A percentile compares a stretch with the other conserved stretches of the same genome.
Evolutionary conservation across 768 basidiomycete species (phyloP).

Genomic region (Russula ochroleuca): DNA sequence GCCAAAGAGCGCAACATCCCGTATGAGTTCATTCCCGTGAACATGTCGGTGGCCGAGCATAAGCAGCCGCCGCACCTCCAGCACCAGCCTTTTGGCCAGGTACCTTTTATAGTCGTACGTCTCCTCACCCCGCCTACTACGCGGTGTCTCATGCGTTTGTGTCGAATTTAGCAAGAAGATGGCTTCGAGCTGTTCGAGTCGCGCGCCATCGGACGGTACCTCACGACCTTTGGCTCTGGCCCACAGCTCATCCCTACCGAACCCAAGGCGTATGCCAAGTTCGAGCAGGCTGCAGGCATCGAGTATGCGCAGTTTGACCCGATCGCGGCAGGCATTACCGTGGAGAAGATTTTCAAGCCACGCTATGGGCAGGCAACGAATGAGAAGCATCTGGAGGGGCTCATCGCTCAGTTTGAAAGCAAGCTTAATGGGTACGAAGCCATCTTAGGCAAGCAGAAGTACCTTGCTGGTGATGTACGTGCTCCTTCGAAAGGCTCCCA

Average conservation of each 20-base stretch:
- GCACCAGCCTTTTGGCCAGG: slow-evolving; percentile 23
- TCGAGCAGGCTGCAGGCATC: slow-evolving; percentile 33
- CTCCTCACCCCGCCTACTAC: not conserved
- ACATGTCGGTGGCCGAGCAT: not conserved
- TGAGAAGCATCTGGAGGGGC: slow-evolving; percentile 6
- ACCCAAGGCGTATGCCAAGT: slow-evolving; percentile 28
- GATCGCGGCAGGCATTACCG: not conserved
- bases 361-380: not conserved
- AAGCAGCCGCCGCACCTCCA: not conserved
- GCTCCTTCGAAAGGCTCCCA: too few species aligned
- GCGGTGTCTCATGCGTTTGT: not conserved
- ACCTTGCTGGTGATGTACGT: slow-evolving; percentile 23
- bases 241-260: slow-evolving; percentile 29
- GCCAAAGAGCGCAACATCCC: slow-evolving; percentile 16
- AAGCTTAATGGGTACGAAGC: slow-evolving; percentile 16
- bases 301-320: slow-evolving; percentile 27
- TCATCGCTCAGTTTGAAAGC: not conserved
- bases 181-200: slow-evolving; percentile 33
- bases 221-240: slow-evolving; percentile 29
- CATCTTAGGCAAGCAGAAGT: slow-evolving; percentile 20
- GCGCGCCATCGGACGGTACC: slow-evolving; percentile 32
- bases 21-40: not conserved
- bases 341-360: slow-evolving; percentile 10
- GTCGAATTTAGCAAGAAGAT: slow-evolving; percentile 28
- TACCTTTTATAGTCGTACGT: slow-evolving; percentile 13